Evolutionary conservation across 805 yeast genomes (phyloP).

Genomic region (Saccharomyces paradoxus): DNA sequence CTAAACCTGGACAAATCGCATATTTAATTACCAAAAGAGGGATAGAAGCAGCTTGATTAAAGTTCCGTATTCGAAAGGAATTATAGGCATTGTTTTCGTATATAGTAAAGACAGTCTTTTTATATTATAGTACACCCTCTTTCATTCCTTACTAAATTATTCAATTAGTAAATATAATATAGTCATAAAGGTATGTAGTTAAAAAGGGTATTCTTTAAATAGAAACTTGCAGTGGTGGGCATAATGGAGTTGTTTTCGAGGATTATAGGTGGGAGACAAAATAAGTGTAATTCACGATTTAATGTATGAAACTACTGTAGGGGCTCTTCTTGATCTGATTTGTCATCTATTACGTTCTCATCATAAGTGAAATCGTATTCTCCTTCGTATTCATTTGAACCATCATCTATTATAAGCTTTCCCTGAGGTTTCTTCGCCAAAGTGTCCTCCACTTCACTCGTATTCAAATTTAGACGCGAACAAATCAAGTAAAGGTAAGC

Average conservation of each 20-base stretch:
- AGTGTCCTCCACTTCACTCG: slow-evolving; percentile 35
- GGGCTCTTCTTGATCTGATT: slow-evolving; percentile 26
- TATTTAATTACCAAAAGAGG: slow-evolving; percentile 24
- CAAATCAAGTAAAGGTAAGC: slow-evolving; percentile 73
- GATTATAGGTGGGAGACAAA: neutral
- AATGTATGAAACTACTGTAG: neutral
- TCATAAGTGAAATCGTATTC: slow-evolving; percentile 42
- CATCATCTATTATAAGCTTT: slow-evolving; percentile 32
- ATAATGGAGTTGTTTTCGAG: neutral
- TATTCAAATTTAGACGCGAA: slow-evolving; percentile 33
- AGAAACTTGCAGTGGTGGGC: neutral
- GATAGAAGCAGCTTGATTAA: slow-evolving; percentile 11
- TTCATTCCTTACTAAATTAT: neutral
- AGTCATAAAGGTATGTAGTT: neutral
- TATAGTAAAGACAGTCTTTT: neutral
- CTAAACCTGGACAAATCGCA: slow-evolving; percentile 16
- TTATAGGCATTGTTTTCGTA: neutral
- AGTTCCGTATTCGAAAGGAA: neutral
- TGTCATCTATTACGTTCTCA: slow-evolving; percentile 33
- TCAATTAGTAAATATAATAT: neutral
- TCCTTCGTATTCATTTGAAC: slow-evolving; percentile 33
- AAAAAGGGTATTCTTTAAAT: neutral
- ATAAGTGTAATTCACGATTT: neutral
- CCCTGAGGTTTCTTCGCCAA: slow-evolving; percentile 22
- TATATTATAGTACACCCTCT: neutral